Percentiles rank a stretch among this genome's conserved stretches.
Evolutionary conservation across 2,329 filamentous ascomycete species (phyloP).

Genomic region (Penicillium sp.): DNA sequence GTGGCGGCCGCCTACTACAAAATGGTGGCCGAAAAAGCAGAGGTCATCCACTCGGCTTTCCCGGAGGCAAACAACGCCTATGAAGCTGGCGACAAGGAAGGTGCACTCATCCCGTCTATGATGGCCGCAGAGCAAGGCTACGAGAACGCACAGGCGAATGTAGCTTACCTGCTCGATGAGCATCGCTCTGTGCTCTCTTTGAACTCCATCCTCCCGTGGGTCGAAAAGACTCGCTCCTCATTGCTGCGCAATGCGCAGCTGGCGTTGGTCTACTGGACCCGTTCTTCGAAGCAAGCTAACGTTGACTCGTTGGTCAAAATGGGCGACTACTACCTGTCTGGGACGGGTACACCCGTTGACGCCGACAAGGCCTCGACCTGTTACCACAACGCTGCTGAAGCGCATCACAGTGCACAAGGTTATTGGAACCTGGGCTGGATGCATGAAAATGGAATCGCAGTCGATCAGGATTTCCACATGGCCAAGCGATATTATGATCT

Average conservation of each 20-base stretch:
- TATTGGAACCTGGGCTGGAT: conserved; percentile 98
- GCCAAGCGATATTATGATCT: conserved; percentile 96
- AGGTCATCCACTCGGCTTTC: conserved; percentile 72
- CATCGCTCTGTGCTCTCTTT: conserved; percentile 60
- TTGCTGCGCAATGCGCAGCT: conserved; percentile 59
- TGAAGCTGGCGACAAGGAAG: conserved; percentile 71
- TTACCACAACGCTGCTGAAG: conserved; percentile 88
- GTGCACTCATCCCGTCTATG: conserved; percentile 75
- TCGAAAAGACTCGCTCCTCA: conserved; percentile 40
- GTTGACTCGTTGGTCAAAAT: conserved; percentile 95
- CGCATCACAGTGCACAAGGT: conserved; percentile 86
- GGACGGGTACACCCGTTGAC: conserved; percentile 68
- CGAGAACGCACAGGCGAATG: conserved; percentile 83
- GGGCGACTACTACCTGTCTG: conserved; percentile 92
- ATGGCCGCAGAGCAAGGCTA: conserved; percentile 92
- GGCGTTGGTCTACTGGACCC: conserved; percentile 89
- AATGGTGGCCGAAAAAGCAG: conserved; percentile 68
- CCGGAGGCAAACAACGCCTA: conserved; percentile 79
- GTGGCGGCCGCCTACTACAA: conserved; percentile 81
- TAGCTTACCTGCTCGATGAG: conserved; percentile 80
- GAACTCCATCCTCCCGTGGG: conserved; percentile 51
- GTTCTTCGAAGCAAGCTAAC: conserved; percentile 88
- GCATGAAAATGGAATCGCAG: conserved; percentile 93
- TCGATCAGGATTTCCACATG: conserved; percentile 93
- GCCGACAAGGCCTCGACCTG: conserved; percentile 86